These are phyloP conservation scores for Acorus gramineus DNA, from an alignment of 106 monocot species.

Conservation along the genomic window DNA sequence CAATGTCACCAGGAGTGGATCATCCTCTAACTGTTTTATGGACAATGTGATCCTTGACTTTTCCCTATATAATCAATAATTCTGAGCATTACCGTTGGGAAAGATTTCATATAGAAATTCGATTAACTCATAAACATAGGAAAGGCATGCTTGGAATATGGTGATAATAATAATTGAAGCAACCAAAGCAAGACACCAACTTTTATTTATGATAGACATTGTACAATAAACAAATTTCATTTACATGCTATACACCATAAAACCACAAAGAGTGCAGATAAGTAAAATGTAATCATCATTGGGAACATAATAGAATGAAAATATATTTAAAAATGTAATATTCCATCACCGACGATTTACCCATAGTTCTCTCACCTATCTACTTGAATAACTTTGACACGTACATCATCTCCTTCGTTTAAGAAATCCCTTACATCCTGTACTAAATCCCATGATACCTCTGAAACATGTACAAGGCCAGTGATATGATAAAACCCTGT, in stretches of 20 bases:
- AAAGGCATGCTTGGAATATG: neutral
- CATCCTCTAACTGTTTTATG: constrained; percentile 85
- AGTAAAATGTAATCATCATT: no score
- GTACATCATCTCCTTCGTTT: constrained; percentile 57
- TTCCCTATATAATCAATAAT: constrained; percentile 30
- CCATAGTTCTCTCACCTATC: constrained; percentile 40
- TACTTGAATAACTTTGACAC: constrained; percentile 70
- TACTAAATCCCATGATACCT: constrained; percentile 94
- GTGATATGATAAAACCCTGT: constrained; percentile 71
- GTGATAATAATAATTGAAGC: no score
- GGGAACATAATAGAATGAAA: no score
- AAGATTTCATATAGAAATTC: neutral
- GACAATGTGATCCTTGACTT: constrained; percentile 73
- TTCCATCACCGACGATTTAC: no score
- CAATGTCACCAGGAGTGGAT: constrained; percentile 81
- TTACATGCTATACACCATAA: no score
- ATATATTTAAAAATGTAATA: no score
- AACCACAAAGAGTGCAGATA: no score
- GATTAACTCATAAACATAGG: neutral
- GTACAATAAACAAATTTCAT: no score
- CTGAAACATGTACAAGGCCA: constrained; percentile 88
- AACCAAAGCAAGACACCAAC: no score
- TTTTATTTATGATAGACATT: no score
- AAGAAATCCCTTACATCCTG: constrained; percentile 87
- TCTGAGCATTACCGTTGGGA: neutral